Evolutionary conservation across 331 rosid genomes (phyloP).

Genomic region (Arachis monticola): DNA sequence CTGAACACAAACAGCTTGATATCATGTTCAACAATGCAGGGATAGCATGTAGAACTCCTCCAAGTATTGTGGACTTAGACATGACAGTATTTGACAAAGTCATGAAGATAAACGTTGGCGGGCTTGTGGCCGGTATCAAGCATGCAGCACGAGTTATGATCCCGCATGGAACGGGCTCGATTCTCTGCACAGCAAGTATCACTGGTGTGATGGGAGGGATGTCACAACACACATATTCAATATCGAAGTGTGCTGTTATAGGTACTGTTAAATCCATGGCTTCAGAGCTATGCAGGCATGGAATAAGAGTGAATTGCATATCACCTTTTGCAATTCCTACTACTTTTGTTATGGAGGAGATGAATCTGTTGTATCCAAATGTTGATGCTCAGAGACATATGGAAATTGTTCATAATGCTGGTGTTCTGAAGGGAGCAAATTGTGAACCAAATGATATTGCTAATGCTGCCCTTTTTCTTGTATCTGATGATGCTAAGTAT

Average conservation of each 20-base stretch:
- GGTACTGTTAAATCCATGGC: constrained; percentile 81
- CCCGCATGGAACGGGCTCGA: constrained; percentile 65
- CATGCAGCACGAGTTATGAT: constrained; percentile 90
- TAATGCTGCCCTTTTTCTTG: constrained; percentile 84
- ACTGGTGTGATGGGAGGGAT: constrained; percentile 80
- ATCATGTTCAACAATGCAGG: constrained; percentile 91
- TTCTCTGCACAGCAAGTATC: constrained; percentile 84
- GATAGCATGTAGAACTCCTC: constrained; percentile 71
- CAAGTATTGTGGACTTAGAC: constrained; percentile 71
- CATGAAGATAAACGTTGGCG: constrained; percentile 76
- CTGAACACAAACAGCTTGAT: constrained; percentile 68
- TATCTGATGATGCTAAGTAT: constrained; percentile 77
- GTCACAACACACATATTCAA: constrained; percentile 71
- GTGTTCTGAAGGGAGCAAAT: constrained; percentile 62
- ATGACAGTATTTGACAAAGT: constrained; percentile 59
- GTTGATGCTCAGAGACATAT: constrained; percentile 43
- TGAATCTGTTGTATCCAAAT: constrained; percentile 58
- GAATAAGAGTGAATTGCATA: constrained; percentile 74
- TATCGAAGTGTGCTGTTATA: constrained; percentile 71
- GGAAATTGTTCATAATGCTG: constrained; percentile 53
- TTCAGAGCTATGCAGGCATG: constrained; percentile 67
- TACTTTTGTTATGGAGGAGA: constrained; percentile 53
- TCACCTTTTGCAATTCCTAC: constrained; percentile 87
- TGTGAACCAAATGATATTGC: constrained; percentile 82
- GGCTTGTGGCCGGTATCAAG: constrained; percentile 75